Evolutionary conservation across 345 rosid genomes (phyloP), one percentile per base, ranked within the genome.

Genomic region (Syzygium aromaticum): DNA sequence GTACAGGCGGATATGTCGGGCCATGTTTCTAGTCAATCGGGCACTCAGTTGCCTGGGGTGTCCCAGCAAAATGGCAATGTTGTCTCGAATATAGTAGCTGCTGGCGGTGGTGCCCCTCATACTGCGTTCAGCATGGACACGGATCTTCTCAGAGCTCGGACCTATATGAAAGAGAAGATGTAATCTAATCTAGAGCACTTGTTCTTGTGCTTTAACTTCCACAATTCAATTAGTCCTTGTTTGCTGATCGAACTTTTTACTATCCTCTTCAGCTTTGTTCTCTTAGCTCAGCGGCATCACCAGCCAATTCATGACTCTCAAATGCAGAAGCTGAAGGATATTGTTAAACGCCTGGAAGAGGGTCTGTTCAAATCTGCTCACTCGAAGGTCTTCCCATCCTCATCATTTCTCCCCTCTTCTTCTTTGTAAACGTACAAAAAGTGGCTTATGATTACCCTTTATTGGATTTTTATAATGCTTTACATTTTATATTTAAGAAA

Each of bases 331-430:
- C 90, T 87, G 86, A 91, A 61, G 89, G 98, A 94, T 89, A 73
- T 95, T 78, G 94, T 95, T 56, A 98, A 89, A 91, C 98, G 99
- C 89, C 90, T 96, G 86, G 99, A 98, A 89, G 98, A 95, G 85
- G 97, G 99, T 84, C 89, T 98, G 46, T 95, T 93, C 89, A 96
- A 90, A 92, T 67, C 59, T 84, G 99, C 99, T 82, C 86, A 4
- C 53, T 59, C 97, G n/a, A 93, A 95, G 99, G 99, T 95, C 88
- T 86, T 84, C 14, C 52, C 28, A 64, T 46, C n/a, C 54, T 86
- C 43, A 77, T 33, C 87, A 25, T 46, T 85, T 22, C 16, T 27
- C 84, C 57, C 86, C 54, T 49, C 61, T 17, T 11, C 33, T 77
- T 59, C 53, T 57, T 87, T 38, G 63, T 56, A 19, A 49, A 54